Conservation (phyloP, 371 early-diverging fungal genomes). For the Thermomucor indicae-seudaticae region DNA sequence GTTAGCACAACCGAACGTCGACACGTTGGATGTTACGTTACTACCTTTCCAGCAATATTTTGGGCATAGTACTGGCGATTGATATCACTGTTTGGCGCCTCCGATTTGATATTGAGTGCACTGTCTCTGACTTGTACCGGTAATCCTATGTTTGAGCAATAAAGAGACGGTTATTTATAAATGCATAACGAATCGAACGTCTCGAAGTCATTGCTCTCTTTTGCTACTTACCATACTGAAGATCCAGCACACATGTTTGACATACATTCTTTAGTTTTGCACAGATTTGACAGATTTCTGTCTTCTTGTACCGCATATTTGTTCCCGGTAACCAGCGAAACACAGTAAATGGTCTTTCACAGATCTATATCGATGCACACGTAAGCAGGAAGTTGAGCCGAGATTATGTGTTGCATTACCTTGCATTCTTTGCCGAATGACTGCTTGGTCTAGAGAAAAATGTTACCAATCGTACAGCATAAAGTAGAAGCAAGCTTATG, state of each 20-base stretch:
- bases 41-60: conserved; percentile 76
- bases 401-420: conserved; percentile 19
- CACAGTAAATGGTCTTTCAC: conserved; percentile 91
- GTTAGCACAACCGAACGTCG: background rate
- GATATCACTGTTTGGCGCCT: conserved; percentile 77
- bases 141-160: conserved; percentile 41
- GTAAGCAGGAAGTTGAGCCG: background rate
- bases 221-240: conserved; percentile 73
- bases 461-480: background rate
- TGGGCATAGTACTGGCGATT: conserved; percentile 90
- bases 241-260: conserved; percentile 94
- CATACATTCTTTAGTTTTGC: conserved; percentile 97
- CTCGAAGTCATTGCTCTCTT: background rate
- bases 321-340: conserved; percentile 96
- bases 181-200: background rate
- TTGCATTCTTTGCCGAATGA: conserved; percentile 90
- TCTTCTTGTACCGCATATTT: conserved; percentile 94
- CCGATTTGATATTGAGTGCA: conserved; percentile 70
- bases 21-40: background rate
- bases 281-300: conserved; percentile 96
- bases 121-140: conserved; percentile 93
- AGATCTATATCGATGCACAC: conserved; percentile 55
- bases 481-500: background rate
- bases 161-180: conserved; percentile 1
- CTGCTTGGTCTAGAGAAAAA: conserved; percentile 64